Percentiles rank a stretch among this genome's conserved stretches.
phyloP scores from a whole-genome alignment of 2,329 filamentous ascomycete species.

The Epicoccum nigrum region DNA sequence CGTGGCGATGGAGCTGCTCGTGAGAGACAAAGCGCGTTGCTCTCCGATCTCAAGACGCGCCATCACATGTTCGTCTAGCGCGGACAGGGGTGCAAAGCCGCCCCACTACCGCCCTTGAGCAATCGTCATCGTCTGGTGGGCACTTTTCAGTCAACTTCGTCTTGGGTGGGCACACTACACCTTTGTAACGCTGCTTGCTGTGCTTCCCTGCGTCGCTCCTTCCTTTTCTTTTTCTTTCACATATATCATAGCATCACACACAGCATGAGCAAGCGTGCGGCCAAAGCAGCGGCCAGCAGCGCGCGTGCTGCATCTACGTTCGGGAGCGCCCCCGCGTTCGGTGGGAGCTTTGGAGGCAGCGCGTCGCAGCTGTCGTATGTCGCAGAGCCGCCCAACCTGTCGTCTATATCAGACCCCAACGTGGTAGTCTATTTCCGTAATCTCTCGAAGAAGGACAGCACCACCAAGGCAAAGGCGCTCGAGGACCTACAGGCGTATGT shows the following conservation, averaged over 20 bases:
- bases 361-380: constrained; percentile 82
- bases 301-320: constrained; percentile 61
- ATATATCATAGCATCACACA: constrained; percentile 2
- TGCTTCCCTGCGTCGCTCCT: constrained; percentile 8
- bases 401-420: constrained; percentile 76
- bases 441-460: constrained; percentile 88
- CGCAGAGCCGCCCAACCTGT: constrained; percentile 81
- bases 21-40: constrained; percentile 20
- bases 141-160: constrained; percentile 10
- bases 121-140: constrained; percentile 14
- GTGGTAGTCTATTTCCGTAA: constrained; percentile 92
- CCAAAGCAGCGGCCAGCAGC: constrained; percentile 68
- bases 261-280: constrained; percentile 64
- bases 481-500: constrained; percentile 79
- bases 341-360: constrained; percentile 55
- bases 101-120: constrained; percentile 10
- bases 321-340: constrained; percentile 42
- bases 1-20: constrained; percentile 25
- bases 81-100: not conserved
- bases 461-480: constrained; percentile 86
- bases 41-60: constrained; percentile 9
- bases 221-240: constrained; percentile 9
- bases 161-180: not conserved
- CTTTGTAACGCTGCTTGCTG: not conserved
- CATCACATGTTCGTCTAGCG: constrained; percentile 18